Conservation (phyloP, 108 stramenopile species). For the Stephanodiscus minutulus region DNA sequence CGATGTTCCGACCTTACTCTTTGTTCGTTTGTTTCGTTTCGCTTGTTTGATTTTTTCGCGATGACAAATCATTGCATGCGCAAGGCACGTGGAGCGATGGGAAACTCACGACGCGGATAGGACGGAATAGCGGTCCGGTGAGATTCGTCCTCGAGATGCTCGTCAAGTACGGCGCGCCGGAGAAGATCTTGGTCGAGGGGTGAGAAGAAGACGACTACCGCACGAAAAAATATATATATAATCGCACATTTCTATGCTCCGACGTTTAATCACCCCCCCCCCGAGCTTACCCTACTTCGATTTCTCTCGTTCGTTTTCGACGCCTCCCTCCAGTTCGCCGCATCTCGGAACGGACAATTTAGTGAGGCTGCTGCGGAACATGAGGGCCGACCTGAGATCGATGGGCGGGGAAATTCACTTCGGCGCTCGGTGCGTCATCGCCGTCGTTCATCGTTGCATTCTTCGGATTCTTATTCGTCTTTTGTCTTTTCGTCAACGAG, state of each 20-base stretch:
- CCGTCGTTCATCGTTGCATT: no score
- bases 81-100: constrained; percentile 92
- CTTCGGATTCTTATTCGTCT: background rate
- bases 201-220: background rate
- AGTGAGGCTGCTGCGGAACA: constrained; percentile 78
- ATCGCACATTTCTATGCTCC: no score
- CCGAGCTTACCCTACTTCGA: background rate
- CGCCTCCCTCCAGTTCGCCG: no score
- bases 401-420: constrained; percentile 85
- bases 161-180: constrained; percentile 88
- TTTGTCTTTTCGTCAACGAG: background rate
- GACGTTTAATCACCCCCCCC: background rate
- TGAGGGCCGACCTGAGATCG: constrained; percentile 66
- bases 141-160: constrained; percentile 80
- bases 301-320: background rate
- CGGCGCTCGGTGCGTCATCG: constrained; percentile 56
- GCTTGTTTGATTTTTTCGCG: background rate
- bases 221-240: background rate
- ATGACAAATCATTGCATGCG: background rate
- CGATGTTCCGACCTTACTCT: background rate
- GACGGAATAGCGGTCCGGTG: constrained; percentile 71
- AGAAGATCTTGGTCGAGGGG: constrained; percentile 86
- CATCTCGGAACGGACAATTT: constrained; percentile 95
- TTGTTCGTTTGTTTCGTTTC: background rate
- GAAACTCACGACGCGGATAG: constrained; percentile 94